Percentiles rank a stretch among this genome's conserved stretches.
Conservation (phyloP, 495 filamentous ascomycete genomes). For the Echria macrotheca region DNA sequence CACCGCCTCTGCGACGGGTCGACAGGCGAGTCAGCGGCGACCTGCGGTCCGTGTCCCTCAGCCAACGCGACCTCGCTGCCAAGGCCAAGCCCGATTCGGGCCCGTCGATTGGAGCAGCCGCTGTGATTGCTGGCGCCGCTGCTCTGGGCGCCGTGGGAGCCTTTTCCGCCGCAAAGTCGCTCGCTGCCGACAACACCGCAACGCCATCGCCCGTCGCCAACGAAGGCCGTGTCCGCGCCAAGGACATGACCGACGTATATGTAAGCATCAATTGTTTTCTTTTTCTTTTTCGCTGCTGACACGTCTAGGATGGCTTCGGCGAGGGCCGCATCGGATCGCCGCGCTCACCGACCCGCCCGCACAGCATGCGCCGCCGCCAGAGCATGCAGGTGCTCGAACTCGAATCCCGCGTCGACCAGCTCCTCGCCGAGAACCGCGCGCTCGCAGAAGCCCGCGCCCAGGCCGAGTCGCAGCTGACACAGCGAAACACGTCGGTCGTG, state of each 20-base stretch:
- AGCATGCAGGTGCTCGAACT: constrained; percentile 95
- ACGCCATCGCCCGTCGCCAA: constrained; percentile 59
- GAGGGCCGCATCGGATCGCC: constrained; percentile 82
- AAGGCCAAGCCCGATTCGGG: constrained; percentile 14
- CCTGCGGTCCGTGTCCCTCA: constrained; percentile 66
- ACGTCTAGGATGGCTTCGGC: constrained; percentile 81
- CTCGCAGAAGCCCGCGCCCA: constrained; percentile 66
- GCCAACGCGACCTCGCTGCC: constrained; percentile 39
- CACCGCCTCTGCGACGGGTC: constrained; percentile 64
- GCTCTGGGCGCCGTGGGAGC: constrained; percentile 31
- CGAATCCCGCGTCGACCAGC: constrained; percentile 65
- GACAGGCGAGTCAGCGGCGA: constrained; percentile 74
- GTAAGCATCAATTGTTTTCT: no score
- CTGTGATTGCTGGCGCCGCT: constrained; percentile 25
- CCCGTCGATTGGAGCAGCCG: constrained; percentile 3
- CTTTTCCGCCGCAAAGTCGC: constrained; percentile 20
- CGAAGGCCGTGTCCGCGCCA: constrained; percentile 77
- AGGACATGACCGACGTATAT: constrained; percentile 88
- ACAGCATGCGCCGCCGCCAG: constrained; percentile 89
- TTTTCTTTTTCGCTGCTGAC: constrained; percentile 10
- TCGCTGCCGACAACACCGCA: constrained; percentile 55
- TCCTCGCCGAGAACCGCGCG: constrained; percentile 72
- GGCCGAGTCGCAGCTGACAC: constrained; percentile 50
- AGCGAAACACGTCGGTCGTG: constrained; percentile 41
- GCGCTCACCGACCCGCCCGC: constrained; percentile 88